Conservation (phyloP, 257 asterid genomes). For the Solanum infundibuliforme region DNA sequence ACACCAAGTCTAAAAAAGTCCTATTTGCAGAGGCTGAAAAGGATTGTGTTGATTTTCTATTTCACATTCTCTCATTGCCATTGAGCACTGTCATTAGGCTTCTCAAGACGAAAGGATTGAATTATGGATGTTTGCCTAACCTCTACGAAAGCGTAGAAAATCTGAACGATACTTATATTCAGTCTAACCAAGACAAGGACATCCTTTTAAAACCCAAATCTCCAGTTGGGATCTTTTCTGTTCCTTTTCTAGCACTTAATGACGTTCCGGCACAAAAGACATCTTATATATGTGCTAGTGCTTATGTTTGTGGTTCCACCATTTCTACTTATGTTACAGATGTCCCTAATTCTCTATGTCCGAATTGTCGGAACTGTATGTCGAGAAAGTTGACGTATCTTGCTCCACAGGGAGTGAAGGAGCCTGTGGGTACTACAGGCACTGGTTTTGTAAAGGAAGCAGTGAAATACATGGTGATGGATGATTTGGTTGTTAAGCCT, state of each 20-base stretch:
- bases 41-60: not conserved
- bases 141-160: slow-evolving; percentile 3
- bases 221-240: not conserved
- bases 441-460: slow-evolving; percentile 25
- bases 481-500: slow-evolving; percentile 21
- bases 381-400: not conserved
- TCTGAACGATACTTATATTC: not conserved
- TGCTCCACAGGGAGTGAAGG: not conserved
- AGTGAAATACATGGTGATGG: slow-evolving; percentile 19
- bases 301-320: not conserved
- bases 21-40: not conserved
- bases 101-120: not conserved
- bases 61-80: not conserved
- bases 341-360: slow-evolving; percentile 5
- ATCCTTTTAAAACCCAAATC: not conserved
- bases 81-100: not conserved
- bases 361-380: not conserved
- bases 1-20: not conserved
- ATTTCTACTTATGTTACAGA: not conserved
- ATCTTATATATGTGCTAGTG: not conserved
- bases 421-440: not conserved
- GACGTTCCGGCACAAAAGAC: not conserved
- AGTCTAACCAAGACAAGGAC: not conserved
- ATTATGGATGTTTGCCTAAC: not conserved
- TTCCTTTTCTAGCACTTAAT: not conserved